Evolutionary conservation across 371 early-diverging fungal species (phyloP).

Genomic region (Mucor lusitanicus): DNA sequence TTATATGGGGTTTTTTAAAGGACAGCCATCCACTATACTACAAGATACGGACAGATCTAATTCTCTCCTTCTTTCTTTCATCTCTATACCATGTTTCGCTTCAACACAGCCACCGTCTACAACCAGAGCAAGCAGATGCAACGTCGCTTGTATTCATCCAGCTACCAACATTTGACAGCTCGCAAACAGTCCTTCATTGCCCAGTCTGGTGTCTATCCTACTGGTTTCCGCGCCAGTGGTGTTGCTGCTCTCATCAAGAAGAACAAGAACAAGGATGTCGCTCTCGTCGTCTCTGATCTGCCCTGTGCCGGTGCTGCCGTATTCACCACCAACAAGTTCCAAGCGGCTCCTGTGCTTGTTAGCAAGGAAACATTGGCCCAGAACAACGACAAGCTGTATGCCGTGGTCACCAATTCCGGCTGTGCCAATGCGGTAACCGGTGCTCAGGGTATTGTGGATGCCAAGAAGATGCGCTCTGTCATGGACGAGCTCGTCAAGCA

Average conservation of each 20-base stretch:
- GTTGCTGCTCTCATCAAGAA: slow-evolving; percentile 83
- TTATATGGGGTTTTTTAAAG: not conserved
- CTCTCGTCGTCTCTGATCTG: slow-evolving; percentile 72
- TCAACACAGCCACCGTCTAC: not conserved
- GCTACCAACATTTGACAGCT: slow-evolving; percentile 33
- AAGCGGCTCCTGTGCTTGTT: slow-evolving; percentile 90
- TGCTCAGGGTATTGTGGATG: slow-evolving; percentile 78
- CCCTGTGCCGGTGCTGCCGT: slow-evolving; percentile 87
- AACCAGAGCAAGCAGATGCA: not conserved
- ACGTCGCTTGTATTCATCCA: slow-evolving; percentile 18
- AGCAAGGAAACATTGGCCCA: slow-evolving; percentile 64
- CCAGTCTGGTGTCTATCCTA: slow-evolving; percentile 66
- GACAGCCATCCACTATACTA: not conserved
- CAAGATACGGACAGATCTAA: not conserved
- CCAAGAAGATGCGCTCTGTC: slow-evolving; percentile 67
- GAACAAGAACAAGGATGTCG: slow-evolving; percentile 76
- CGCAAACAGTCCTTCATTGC: slow-evolving; percentile 54
- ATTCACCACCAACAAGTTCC: slow-evolving; percentile 90
- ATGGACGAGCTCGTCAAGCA: slow-evolving; percentile 54
- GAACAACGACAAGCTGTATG: slow-evolving; percentile 54
- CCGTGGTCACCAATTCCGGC: slow-evolving; percentile 87
- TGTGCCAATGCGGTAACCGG: slow-evolving; percentile 98
- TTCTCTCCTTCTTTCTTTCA: slow-evolving; percentile 4
- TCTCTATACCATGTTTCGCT: slow-evolving; percentile 16
- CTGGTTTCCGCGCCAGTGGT: slow-evolving; percentile 83